Percentiles rank a stretch among this genome's conserved stretches.
Conservation (phyloP, 352 stramenopile genomes). For the Salisapilia sapeloensis region DNA sequence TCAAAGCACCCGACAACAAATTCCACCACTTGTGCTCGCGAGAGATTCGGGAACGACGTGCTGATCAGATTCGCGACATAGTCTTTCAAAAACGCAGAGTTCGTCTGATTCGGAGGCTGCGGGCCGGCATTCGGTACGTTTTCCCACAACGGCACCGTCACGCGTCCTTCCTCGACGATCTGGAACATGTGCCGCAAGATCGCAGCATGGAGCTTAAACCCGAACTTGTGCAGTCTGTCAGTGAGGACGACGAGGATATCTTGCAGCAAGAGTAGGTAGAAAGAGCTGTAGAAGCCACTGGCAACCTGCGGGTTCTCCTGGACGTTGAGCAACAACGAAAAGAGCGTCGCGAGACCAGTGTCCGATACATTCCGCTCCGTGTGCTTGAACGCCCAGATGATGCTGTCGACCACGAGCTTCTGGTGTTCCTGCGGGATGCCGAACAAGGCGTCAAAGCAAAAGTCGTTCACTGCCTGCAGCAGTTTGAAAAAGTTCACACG, state of each 20-base stretch:
- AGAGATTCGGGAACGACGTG: conserved; percentile 95
- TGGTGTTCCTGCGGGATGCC: conserved; percentile 93
- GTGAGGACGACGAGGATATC: conserved; percentile 96
- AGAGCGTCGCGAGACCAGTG: conserved; percentile 92
- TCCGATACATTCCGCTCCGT: conserved; percentile 97
- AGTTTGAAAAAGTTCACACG: conserved; percentile 98
- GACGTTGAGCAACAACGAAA: conserved; percentile 94
- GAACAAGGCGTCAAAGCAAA: conserved; percentile 96
- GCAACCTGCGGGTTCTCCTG: conserved; percentile 88
- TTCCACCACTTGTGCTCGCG: conserved; percentile 83
- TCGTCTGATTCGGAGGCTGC: conserved; percentile 51
- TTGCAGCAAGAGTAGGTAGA: conserved; percentile 88
- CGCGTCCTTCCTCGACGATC: conserved; percentile 92
- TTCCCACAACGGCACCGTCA: conserved; percentile 93
- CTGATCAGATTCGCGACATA: conserved; percentile 95
- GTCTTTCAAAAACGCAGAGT: conserved; percentile 89
- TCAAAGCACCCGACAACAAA: conserved; percentile 98
- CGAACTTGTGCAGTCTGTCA: conserved; percentile 97
- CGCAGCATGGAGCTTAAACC: conserved; percentile 96
- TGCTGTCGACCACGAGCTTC: conserved; percentile 97
- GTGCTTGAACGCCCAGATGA: conserved; percentile 99
- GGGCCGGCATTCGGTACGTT: conserved; percentile 48
- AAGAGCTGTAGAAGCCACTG: conserved; percentile 96
- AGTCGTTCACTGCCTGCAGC: conserved; percentile 87
- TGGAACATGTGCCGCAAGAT: conserved; percentile 97